These are phyloP conservation scores for Tetratostichococcus sp. DNA, from an alignment of 139 green algal genomes.

Conservation along the genomic window DNA sequence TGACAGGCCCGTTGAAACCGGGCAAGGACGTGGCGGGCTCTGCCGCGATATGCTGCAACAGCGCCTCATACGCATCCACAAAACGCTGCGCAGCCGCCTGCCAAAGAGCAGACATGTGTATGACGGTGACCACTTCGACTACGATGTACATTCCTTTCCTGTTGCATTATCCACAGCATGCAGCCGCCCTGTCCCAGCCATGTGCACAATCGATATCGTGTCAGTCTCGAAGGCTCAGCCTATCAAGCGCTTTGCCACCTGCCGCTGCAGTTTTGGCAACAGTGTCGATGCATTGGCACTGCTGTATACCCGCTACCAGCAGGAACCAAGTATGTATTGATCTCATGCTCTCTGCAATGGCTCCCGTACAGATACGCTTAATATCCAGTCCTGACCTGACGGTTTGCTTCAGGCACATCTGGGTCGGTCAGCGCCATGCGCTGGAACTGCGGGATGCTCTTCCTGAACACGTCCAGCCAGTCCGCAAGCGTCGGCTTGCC, in stretches of 20 bases:
- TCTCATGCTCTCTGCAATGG: no score
- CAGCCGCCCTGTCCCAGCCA: no score
- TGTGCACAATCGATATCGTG: no score
- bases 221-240: no score
- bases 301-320: no score
- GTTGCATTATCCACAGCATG: conserved; percentile 10
- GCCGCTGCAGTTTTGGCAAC: no score
- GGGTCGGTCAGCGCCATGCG: conserved; percentile 21
- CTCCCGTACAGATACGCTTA: no score
- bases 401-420: conserved; percentile 3
- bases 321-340: neutral
- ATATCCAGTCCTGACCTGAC: conserved; percentile 19
- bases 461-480: conserved; percentile 69
- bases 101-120: neutral
- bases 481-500: conserved; percentile 28
- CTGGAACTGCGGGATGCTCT: conserved; percentile 48
- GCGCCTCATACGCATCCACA: conserved; percentile 24
- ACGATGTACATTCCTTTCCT: neutral
- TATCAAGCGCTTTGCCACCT: no score
- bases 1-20: conserved; percentile 30
- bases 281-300: neutral
- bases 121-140: no score
- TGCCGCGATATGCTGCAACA: conserved; percentile 30
- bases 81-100: conserved; percentile 40
- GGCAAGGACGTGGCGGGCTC: conserved; percentile 23